Evolutionary conservation across 2,329 filamentous ascomycete species (phyloP).

Genomic region (Xylariales sp.): DNA sequence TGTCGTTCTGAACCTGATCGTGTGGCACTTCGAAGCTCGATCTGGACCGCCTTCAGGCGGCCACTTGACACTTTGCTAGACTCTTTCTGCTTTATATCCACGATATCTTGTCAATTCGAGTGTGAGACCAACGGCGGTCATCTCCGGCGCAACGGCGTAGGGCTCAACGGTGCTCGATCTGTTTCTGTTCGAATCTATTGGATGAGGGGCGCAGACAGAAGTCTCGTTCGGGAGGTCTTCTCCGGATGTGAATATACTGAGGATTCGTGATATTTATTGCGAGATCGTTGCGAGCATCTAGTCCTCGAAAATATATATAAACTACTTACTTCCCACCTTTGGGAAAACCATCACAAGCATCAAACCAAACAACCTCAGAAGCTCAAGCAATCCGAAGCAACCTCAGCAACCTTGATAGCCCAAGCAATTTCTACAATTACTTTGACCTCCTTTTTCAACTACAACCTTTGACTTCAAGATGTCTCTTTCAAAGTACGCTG

Average conservation of each 20-base stretch:
- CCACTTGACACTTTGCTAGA: neutral
- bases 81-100: neutral
- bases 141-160: neutral
- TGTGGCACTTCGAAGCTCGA: slow-evolving; percentile 2
- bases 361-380: neutral
- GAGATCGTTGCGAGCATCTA: neutral
- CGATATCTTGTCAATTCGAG: neutral
- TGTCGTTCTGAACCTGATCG: neutral
- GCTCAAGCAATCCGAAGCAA: neutral
- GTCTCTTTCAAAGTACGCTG: slow-evolving; percentile 24
- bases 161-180: neutral
- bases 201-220: neutral
- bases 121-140: neutral
- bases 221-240: neutral
- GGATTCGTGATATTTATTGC: neutral
- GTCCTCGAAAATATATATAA: slow-evolving; percentile 17
- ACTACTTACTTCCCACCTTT: neutral
- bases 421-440: neutral
- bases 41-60: neutral
- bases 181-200: neutral
- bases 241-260: neutral
- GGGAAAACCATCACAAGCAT: neutral
- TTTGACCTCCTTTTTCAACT: neutral
- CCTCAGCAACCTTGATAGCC: neutral
- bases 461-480: neutral